These are phyloP conservation scores for Penicillium sp. DNA, from an alignment of 2,329 filamentous ascomycete genomes.

Conservation along the genomic window DNA sequence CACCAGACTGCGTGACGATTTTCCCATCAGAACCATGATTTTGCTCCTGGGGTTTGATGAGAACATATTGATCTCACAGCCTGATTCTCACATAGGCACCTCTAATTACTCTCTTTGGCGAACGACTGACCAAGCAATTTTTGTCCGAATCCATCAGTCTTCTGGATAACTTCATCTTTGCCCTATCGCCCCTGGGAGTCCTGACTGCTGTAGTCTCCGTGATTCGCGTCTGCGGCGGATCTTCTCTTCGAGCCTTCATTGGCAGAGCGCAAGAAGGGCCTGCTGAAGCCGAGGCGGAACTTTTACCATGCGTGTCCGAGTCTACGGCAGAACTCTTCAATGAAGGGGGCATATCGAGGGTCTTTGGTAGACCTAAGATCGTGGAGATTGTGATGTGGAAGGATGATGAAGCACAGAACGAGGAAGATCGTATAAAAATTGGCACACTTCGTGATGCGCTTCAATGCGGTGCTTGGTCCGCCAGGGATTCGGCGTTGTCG, in stretches of 20 bases:
- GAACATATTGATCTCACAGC: background rate
- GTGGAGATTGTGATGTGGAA: constrained; percentile 39
- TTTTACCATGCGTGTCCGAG: constrained; percentile 44
- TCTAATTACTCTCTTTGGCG: constrained; percentile 41
- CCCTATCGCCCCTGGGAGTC: constrained; percentile 43
- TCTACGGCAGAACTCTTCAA: constrained; percentile 45
- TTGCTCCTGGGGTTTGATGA: too few relatives aligned
- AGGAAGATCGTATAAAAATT: constrained; percentile 13
- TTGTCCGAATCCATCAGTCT: constrained; percentile 40
- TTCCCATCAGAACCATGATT: too few relatives aligned
- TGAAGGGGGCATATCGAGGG: constrained; percentile 33
- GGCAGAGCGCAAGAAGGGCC: constrained; percentile 43
- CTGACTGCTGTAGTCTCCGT: constrained; percentile 41
- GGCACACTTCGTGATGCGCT: constrained; percentile 26
- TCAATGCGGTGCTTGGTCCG: constrained; percentile 18
- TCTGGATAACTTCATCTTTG: constrained; percentile 44
- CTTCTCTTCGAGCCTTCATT: constrained; percentile 41
- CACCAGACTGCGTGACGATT: too few relatives aligned
- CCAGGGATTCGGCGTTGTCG: background rate
- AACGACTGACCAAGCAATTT: constrained; percentile 45
- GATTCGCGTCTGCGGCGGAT: constrained; percentile 43
- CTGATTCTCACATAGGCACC: constrained; percentile 22
- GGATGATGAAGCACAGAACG: constrained; percentile 33
- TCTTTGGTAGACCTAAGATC: constrained; percentile 31
- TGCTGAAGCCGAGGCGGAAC: constrained; percentile 38